Evolutionary conservation across 768 basidiomycete genomes (phyloP).

Genomic region (Phylloporus rhodoxanthus): DNA sequence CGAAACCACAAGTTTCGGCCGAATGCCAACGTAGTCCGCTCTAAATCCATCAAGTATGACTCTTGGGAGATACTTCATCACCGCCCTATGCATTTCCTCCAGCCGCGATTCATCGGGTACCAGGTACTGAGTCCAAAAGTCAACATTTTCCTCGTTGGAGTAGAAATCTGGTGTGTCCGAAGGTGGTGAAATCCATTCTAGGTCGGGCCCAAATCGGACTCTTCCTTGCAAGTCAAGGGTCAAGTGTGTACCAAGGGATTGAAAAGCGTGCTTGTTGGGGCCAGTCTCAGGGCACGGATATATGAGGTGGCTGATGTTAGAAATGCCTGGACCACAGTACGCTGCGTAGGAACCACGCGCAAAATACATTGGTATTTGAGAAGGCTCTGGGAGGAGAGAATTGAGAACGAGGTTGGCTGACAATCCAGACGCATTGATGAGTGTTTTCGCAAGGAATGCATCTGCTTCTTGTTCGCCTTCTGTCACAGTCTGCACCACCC

Average conservation of each 20-base stretch:
- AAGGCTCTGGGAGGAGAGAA: conserved; percentile 50
- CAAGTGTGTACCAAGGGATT: conserved; percentile 87
- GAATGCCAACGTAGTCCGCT: conserved; percentile 79
- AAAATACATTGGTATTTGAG: conserved; percentile 69
- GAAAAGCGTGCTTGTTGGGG: conserved; percentile 57
- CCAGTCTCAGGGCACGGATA: conserved; percentile 83
- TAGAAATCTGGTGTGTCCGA: conserved; percentile 23
- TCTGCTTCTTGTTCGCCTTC: conserved; percentile 46
- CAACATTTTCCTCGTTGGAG: conserved; percentile 41
- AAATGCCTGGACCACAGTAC: conserved; percentile 75
- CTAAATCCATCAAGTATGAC: conserved; percentile 55
- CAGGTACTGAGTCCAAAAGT: conserved; percentile 74
- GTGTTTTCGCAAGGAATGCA: conserved; percentile 62
- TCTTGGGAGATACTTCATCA: conserved; percentile 68
- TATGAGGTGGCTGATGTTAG: conserved; percentile 66
- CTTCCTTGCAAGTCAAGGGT: conserved; percentile 82
- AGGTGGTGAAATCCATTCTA: conserved; percentile 75
- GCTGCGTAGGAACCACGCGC: conserved; percentile 84
- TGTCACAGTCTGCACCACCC: conserved; percentile 82
- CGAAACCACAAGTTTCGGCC: conserved; percentile 82
- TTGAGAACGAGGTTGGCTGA: conserved; percentile 68
- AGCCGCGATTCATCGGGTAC: conserved; percentile 57
- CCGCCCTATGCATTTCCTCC: conserved; percentile 61
- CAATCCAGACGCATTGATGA: conserved; percentile 82
- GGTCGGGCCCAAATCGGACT: conserved; percentile 87